phyloP scores from a whole-genome alignment of 768 basidiomycete species.

The Boletus rubescentipes region DNA sequence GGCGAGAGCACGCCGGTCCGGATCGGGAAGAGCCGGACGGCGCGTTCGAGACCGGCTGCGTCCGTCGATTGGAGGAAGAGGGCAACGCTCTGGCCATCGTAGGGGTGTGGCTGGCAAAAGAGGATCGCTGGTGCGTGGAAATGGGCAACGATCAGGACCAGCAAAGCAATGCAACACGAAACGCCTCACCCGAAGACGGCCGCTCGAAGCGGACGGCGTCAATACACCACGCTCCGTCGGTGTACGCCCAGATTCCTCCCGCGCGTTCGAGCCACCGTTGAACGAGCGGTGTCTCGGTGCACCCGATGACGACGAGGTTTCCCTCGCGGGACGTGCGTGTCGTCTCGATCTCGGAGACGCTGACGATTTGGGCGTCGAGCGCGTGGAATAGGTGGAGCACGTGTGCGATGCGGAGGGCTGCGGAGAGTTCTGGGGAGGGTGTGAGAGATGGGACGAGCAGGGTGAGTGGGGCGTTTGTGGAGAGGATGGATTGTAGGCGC shows the following conservation, averaged over 20 bases:
- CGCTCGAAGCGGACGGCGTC: slow-evolving; percentile 16
- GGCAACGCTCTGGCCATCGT: slow-evolving; percentile 31
- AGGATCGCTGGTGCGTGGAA: slow-evolving; percentile 40
- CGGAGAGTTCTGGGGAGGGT: slow-evolving; percentile 40
- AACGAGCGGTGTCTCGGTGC: slow-evolving; percentile 35
- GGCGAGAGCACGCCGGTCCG: slow-evolving; percentile 77
- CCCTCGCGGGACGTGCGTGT: slow-evolving; percentile 23
- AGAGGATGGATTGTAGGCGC: slow-evolving; percentile 67
- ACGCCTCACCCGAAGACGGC: slow-evolving; percentile 19
- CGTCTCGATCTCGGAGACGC: slow-evolving; percentile 34
- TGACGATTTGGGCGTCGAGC: slow-evolving; percentile 63
- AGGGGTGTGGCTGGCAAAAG: slow-evolving; percentile 50
- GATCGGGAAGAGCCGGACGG: slow-evolving; percentile 73
- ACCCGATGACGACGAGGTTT: slow-evolving; percentile 62
- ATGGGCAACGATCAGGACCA: neutral
- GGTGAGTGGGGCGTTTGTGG: slow-evolving; percentile 48
- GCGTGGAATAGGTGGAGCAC: slow-evolving; percentile 66
- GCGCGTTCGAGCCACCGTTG: slow-evolving; percentile 30
- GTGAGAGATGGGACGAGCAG: slow-evolving; percentile 51
- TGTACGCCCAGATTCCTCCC: slow-evolving; percentile 17
- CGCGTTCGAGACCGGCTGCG: slow-evolving; percentile 60
- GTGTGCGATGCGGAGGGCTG: slow-evolving; percentile 68
- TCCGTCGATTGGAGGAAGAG: slow-evolving; percentile 66
- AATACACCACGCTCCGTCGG: slow-evolving; percentile 20
- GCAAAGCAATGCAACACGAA: neutral